Evolutionary conservation across 2,329 filamentous ascomycete genomes (phyloP).

Genomic region (Monosporascus ibericus): DNA sequence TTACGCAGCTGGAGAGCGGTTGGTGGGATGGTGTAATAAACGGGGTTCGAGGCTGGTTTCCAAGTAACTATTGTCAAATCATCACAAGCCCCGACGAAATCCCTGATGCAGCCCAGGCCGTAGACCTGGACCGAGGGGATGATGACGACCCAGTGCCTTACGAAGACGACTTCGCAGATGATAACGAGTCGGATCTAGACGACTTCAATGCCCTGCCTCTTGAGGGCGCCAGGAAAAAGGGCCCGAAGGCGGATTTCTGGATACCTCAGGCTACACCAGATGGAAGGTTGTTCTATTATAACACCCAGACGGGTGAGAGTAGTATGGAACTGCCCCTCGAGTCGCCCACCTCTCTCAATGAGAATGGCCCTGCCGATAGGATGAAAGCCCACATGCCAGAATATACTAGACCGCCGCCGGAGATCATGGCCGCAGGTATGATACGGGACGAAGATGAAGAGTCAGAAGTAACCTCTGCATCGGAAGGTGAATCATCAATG

Average conservation of each 20-base stretch:
- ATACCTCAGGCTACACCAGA: constrained; percentile 95
- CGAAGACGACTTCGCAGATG: constrained; percentile 61
- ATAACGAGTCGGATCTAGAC: constrained; percentile 56
- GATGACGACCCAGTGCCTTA: constrained; percentile 63
- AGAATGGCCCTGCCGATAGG: constrained; percentile 81
- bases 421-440: constrained; percentile 81
- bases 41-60: constrained; percentile 95
- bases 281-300: constrained; percentile 93
- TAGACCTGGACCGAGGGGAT: constrained; percentile 46
- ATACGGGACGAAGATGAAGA: constrained; percentile 86
- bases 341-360: constrained; percentile 71
- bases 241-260: constrained; percentile 85
- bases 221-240: constrained; percentile 49
- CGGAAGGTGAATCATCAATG: constrained; percentile 71
- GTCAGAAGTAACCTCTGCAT: constrained; percentile 76
- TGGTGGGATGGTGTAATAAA: constrained; percentile 99
- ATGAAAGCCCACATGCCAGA: constrained; percentile 86
- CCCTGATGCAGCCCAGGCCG: constrained; percentile 53
- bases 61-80: constrained; percentile 95
- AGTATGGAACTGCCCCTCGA: constrained; percentile 93
- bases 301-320: constrained; percentile 91
- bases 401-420: constrained; percentile 80
- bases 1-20: constrained; percentile 94
- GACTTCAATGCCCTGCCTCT: constrained; percentile 58
- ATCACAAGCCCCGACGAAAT: constrained; percentile 72